These are phyloP conservation scores for Cercospora sp. DNA, from an alignment of 2,329 filamentous ascomycete species.

Conservation along the genomic window DNA sequence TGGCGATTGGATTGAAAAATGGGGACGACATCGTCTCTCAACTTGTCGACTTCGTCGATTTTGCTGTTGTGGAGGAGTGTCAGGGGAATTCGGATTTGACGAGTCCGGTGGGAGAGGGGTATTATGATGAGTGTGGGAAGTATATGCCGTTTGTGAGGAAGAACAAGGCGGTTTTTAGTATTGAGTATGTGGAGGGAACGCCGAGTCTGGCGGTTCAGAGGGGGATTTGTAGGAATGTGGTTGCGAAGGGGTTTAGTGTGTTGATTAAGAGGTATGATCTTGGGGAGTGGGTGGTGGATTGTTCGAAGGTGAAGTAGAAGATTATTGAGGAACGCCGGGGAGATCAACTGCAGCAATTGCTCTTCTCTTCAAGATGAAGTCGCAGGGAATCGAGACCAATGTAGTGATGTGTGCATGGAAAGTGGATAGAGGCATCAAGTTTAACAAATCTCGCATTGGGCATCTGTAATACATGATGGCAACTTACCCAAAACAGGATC, in stretches of 20 bases:
- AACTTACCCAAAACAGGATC: too few relatives aligned
- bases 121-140: slow-evolving; percentile 58
- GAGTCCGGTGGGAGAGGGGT: too few relatives aligned
- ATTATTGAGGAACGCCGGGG: too few relatives aligned
- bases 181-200: slow-evolving; percentile 62
- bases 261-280: slow-evolving; percentile 65
- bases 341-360: too few relatives aligned
- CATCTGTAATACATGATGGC: too few relatives aligned
- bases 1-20: slow-evolving; percentile 70
- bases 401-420: too few relatives aligned
- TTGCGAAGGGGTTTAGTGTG: slow-evolving; percentile 54
- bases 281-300: slow-evolving; percentile 53
- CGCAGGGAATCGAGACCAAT: too few relatives aligned
- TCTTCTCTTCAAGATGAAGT: too few relatives aligned
- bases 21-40: slow-evolving; percentile 59
- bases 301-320: not conserved
- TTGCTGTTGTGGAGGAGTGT: slow-evolving; percentile 19
- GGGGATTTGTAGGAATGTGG: slow-evolving; percentile 33
- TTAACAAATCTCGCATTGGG: too few relatives aligned
- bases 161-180: slow-evolving; percentile 70
- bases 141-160: slow-evolving; percentile 60
- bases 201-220: not conserved
- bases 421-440: too few relatives aligned
- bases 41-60: slow-evolving; percentile 61
- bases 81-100: not conserved